A percentile compares a stretch with the other conserved stretches of the same genome.
Evolutionary conservation across 1,284 basidiomycete genomes (phyloP).

Genomic region (Cryptococcus sp.): DNA sequence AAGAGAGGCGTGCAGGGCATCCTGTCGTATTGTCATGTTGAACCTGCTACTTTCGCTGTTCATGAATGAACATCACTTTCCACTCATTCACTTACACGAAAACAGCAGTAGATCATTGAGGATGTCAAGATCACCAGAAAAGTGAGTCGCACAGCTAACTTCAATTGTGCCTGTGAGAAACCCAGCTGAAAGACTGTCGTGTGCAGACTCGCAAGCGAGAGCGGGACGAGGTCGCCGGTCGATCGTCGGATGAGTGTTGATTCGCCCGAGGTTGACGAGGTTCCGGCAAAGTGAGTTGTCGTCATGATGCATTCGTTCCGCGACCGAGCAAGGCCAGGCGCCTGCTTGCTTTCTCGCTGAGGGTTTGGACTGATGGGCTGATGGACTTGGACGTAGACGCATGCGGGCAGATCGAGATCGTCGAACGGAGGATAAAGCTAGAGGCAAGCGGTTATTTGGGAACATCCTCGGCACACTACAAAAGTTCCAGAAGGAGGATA

Average conservation of each 20-base stretch:
- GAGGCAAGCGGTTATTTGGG: constrained; percentile 49
- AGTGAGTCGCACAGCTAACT: constrained; percentile 5
- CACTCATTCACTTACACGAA: no score
- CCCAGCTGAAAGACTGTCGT: background rate
- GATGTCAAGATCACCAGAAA: constrained; percentile 26
- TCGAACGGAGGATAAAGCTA: constrained; percentile 44
- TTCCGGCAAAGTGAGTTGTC: constrained; percentile 29
- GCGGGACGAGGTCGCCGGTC: background rate
- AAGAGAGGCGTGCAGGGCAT: no score
- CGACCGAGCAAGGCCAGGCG: background rate
- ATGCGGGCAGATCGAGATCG: constrained; percentile 28
- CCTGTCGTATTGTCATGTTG: no score
- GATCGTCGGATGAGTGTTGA: constrained; percentile 15
- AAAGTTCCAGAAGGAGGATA: constrained; percentile 53
- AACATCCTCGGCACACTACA: constrained; percentile 52
- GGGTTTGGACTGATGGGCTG: background rate
- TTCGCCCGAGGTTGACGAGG: constrained; percentile 27
- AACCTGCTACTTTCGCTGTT: no score
- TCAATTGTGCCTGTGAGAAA: background rate
- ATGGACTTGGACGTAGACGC: constrained; percentile 31
- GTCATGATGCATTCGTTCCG: background rate
- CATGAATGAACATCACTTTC: no score
- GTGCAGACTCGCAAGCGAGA: background rate
- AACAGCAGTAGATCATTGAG: background rate
- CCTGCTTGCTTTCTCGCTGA: background rate